Evolutionary conservation across 116 monocot species (phyloP), one percentile per base, ranked within the genome.

Genomic region (Zostera marina): DNA sequence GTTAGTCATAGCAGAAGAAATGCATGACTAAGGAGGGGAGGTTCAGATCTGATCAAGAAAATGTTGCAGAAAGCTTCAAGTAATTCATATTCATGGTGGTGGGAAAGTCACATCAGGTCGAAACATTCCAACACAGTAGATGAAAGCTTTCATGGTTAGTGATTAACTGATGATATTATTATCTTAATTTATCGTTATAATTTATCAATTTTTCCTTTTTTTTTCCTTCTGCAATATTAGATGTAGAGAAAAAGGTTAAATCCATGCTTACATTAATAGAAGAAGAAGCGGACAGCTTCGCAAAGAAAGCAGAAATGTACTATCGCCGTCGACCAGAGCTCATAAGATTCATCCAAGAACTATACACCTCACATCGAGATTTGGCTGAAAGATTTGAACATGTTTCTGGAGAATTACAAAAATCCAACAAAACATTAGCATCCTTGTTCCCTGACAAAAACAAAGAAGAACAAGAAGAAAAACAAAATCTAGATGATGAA

Each of bases 81-180:
- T 77, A 92, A 87, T 49, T 87, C 92, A 1, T 87, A 85, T 68
- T 87, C 87, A 7, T 92, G 91, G 92, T 92, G 87, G 92, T 86
- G 80, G 92, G 87, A 83, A 20, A 87, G 92, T 68, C 77, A 83
- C 73, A 86, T 86, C 63, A 55, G 87, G 40, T 73, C 87, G 47
- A 92, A 78, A 68, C 92, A 92, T 58, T 78, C 87, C 17, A 92
- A 80, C 77, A 87, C 87, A 87, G 78, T 92, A 4, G 92, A 92
- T 42, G 56, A 60, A 60, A 78, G 73, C 67, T 73, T 91, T 61
- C 70, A 80, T 68, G 91, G 84, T 60, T 63, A 2, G 51, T 23
- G 32, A 5, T 32, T n/a, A n/a, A n/a, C n/a, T n/a, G n/a, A n/a
- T n/a, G n/a, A n/a, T n/a, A n/a, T n/a, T n/a, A n/a, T n/a, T n/a